A percentile compares a stretch with the other conserved stretches of the same genome.
These are phyloP conservation scores for Fusarium illudens DNA, from an alignment of 2,329 filamentous ascomycete genomes.

Conservation along the genomic window DNA sequence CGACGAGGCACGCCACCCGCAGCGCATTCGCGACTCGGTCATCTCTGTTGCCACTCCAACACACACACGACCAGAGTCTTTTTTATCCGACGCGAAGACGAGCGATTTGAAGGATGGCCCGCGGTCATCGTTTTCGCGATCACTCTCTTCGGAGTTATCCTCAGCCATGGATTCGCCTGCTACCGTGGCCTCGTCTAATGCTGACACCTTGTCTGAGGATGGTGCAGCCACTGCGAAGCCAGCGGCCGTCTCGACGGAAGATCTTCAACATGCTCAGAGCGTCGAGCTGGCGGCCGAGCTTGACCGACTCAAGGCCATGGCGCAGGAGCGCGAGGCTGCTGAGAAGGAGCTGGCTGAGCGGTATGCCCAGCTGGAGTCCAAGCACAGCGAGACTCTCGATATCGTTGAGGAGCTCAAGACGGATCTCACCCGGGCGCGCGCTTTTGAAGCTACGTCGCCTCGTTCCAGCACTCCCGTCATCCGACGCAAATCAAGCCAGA, in stretches of 20 bases:
- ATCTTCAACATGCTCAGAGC: conserved; percentile 49
- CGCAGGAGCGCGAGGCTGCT: conserved; percentile 79
- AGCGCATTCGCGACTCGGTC: conserved; percentile 63
- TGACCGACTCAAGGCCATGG: conserved; percentile 73
- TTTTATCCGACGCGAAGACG: conserved; percentile 80
- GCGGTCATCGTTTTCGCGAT: conserved; percentile 78
- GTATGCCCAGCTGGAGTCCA: conserved; percentile 82
- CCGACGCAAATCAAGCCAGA: conserved; percentile 92
- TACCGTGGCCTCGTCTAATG: conserved; percentile 69
- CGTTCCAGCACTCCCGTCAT: conserved; percentile 79
- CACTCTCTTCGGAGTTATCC: conserved; percentile 92
- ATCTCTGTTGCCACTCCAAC: conserved; percentile 61
- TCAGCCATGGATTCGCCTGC: conserved; percentile 81
- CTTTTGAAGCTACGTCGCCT: conserved; percentile 66
- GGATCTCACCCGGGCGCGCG: conserved; percentile 81
- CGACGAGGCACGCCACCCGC: conserved; percentile 78
- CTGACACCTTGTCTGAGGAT: conserved; percentile 55
- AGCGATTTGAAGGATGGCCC: conserved; percentile 73
- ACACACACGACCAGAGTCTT: conserved; percentile 74
- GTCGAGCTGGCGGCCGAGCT: conserved; percentile 70
- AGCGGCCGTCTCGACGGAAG: conserved; percentile 46
- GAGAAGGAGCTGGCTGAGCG: conserved; percentile 77
- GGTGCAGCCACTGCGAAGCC: conserved; percentile 58
- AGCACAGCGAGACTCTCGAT: conserved; percentile 83
- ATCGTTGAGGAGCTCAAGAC: conserved; percentile 92